These are phyloP conservation scores for Rosa rugosa DNA, from an alignment of 306 rosid species.

Conservation along the genomic window DNA sequence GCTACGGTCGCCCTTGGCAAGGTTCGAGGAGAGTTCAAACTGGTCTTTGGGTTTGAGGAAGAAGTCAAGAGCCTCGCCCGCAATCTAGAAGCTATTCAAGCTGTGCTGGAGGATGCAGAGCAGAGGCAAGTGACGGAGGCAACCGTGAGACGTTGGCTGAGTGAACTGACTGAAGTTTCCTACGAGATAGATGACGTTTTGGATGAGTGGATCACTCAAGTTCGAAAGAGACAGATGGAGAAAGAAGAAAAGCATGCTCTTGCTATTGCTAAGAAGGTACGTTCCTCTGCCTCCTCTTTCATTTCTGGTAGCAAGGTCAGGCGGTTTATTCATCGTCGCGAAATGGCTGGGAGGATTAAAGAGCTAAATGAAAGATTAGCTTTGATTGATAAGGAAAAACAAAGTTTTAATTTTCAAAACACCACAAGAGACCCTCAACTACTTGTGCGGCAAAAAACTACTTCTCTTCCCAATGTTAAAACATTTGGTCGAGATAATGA, in stretches of 20 bases:
- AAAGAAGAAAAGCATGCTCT: neutral
- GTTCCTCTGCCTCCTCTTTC: neutral
- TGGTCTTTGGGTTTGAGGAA: neutral
- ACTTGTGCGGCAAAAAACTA: neutral
- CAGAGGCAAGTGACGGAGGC: neutral
- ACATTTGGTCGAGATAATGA: neutral
- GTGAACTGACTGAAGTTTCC: neutral
- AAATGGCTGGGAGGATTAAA: conserved; percentile 3
- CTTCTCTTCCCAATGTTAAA: neutral
- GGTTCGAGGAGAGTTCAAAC: neutral
- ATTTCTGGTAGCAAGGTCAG: neutral
- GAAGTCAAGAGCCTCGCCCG: neutral
- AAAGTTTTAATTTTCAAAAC: neutral
- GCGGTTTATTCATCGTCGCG: neutral
- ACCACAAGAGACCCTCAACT: too few species aligned
- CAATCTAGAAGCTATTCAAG: conserved; percentile 1
- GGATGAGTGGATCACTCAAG: neutral
- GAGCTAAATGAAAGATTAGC: conserved; percentile 1
- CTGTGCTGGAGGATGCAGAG: conserved; percentile 7
- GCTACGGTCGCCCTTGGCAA: neutral
- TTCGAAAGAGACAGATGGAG: neutral
- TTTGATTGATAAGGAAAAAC: neutral
- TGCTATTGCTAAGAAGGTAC: neutral
- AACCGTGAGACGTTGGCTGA: neutral
- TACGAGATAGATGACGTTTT: neutral